These are phyloP conservation scores for Elsinoe perseae DNA, from an alignment of 2,329 filamentous ascomycete species.

Conservation along the genomic window DNA sequence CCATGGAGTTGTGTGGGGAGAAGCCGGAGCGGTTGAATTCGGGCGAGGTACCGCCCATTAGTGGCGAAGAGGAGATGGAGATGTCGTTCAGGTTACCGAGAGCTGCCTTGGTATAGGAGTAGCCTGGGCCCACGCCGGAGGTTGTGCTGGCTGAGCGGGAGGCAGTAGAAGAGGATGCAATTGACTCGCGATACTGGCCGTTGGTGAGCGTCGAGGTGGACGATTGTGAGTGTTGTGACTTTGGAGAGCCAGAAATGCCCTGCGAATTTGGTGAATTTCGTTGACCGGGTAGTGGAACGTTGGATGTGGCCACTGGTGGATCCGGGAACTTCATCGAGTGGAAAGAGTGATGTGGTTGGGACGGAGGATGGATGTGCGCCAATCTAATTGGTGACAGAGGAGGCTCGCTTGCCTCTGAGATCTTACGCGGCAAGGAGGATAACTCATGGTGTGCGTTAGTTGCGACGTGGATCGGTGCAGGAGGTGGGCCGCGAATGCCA, in stretches of 20 bases:
- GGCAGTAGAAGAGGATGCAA: background rate
- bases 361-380: background rate
- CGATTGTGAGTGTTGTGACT: constrained; percentile 1
- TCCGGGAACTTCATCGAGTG: constrained; percentile 15
- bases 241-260: background rate
- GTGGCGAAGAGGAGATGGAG: constrained; percentile 12
- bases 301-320: constrained; percentile 1
- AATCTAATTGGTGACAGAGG: background rate
- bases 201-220: constrained; percentile 14
- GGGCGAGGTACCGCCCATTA: constrained; percentile 11
- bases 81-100: constrained; percentile 14
- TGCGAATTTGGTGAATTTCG: background rate
- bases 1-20: constrained; percentile 13
- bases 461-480: constrained; percentile 10
- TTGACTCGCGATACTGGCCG: constrained; percentile 1
- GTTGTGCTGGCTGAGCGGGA: constrained; percentile 10
- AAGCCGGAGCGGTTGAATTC: constrained; percentile 13
- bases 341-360: constrained; percentile 17
- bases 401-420: background rate
- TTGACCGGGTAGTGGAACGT: background rate
- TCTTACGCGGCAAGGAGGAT: constrained; percentile 21
- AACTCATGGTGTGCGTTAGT: constrained; percentile 3
- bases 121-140: background rate
- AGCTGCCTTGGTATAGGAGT: background rate
- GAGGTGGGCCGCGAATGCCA: constrained; percentile 13